Evolutionary conservation across 768 basidiomycete species (phyloP).

Genomic region (Pleurotus djamor): DNA sequence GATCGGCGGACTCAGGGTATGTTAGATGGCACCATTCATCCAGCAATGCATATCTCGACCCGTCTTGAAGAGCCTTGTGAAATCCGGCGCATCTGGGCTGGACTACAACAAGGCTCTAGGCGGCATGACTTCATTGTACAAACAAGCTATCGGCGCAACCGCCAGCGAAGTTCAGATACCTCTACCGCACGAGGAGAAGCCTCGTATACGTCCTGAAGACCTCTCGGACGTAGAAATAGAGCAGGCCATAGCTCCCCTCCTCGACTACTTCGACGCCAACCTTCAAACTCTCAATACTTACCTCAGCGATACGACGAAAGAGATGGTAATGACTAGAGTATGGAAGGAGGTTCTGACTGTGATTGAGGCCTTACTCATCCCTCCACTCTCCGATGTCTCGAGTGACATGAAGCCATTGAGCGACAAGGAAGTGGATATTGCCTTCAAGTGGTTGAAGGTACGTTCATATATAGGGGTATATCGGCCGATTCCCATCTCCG

Average conservation of each 20-base stretch:
- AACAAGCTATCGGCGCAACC: slow-evolving; percentile 68
- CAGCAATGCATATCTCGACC: slow-evolving; percentile 79
- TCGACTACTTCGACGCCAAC: slow-evolving; percentile 96
- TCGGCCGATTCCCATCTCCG: too few relatives aligned
- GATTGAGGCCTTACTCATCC: slow-evolving; percentile 87
- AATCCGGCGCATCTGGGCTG: slow-evolving; percentile 50
- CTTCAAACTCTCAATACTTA: slow-evolving; percentile 88
- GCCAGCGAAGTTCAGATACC: slow-evolving; percentile 76
- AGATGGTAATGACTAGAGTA: slow-evolving; percentile 88
- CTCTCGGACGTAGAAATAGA: slow-evolving; percentile 94
- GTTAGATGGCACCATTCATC: slow-evolving; percentile 91
- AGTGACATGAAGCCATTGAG: slow-evolving; percentile 91
- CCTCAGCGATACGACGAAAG: slow-evolving; percentile 79
- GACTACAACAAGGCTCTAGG: slow-evolving; percentile 92
- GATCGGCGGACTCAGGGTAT: not conserved
- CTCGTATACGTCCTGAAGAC: slow-evolving; percentile 74
- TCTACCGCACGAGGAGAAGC: slow-evolving; percentile 70
- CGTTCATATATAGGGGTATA: too few relatives aligned
- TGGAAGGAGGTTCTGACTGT: slow-evolving; percentile 95
- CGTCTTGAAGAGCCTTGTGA: slow-evolving; percentile 77
- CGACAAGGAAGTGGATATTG: slow-evolving; percentile 97
- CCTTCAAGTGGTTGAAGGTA: slow-evolving; percentile 98
- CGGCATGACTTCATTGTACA: slow-evolving; percentile 77
- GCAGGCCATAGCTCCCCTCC: slow-evolving; percentile 84
- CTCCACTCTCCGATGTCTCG: slow-evolving; percentile 79